Evolutionary conservation across 2,329 filamentous ascomycete genomes (phyloP).

Genomic region (Tolypocladium sp.): DNA sequence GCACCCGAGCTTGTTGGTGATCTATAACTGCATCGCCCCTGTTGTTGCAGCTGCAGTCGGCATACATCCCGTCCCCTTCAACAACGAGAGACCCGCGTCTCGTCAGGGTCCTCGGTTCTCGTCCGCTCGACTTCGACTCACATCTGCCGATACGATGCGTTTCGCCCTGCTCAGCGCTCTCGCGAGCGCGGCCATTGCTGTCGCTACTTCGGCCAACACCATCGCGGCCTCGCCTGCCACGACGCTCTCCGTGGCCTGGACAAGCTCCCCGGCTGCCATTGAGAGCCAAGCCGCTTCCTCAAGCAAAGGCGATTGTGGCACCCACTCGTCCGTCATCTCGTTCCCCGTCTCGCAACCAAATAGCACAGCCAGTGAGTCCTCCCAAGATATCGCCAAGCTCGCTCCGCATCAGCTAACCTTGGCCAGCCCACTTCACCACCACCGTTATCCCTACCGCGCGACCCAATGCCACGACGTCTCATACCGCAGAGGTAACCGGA

Average conservation of each 20-base stretch:
- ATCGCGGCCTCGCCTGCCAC: constrained; percentile 3
- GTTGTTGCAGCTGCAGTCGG: not conserved
- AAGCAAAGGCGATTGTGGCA: not conserved
- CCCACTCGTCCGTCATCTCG: not conserved
- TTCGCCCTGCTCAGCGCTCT: constrained; percentile 7
- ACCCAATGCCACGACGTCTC: constrained; percentile 16
- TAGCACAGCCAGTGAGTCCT: not conserved
- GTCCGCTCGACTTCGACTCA: not conserved
- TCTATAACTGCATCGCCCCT: not conserved
- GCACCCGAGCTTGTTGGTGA: not conserved
- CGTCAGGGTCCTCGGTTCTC: not conserved
- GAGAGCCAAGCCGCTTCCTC: not conserved
- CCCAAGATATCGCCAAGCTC: not conserved
- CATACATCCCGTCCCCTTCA: not conserved
- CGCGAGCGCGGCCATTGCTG: constrained; percentile 6
- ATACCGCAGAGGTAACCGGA: constrained; percentile 17
- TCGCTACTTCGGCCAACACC: constrained; percentile 6
- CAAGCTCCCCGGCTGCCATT: not conserved
- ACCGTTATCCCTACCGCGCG: constrained; percentile 5
- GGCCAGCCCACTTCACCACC: constrained; percentile 3
- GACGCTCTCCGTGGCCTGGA: not conserved
- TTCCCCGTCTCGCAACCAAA: not conserved
- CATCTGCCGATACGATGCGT: constrained; percentile 8
- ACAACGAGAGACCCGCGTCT: not conserved
- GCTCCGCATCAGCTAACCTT: constrained; percentile 1